Percentiles rank a stretch among this genome's conserved stretches.
Evolutionary conservation across 108 stramenopile genomes (phyloP).

Genomic region (Aurantiochytrium sp.): DNA sequence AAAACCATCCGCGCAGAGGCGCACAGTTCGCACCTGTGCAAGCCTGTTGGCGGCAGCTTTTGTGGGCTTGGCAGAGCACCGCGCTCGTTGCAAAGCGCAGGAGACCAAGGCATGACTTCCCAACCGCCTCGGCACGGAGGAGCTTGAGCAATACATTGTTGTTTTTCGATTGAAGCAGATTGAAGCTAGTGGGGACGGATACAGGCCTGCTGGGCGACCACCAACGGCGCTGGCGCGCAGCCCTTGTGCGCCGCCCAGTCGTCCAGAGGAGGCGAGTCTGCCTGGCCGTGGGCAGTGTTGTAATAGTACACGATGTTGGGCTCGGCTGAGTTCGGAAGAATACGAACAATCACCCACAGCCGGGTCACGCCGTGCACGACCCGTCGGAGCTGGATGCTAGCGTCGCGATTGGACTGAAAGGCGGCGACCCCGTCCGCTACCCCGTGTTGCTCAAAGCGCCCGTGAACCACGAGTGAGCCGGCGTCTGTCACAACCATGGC

Average conservation of each 20-base stretch:
- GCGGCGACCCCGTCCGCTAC: background rate
- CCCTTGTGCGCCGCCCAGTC: background rate
- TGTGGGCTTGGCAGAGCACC: too few species aligned
- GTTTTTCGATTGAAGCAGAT: too few species aligned
- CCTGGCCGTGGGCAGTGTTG: background rate
- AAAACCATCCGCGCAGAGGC: too few species aligned
- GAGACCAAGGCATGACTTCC: too few species aligned
- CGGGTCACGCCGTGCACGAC: background rate
- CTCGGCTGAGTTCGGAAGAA: background rate
- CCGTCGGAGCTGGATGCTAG: background rate
- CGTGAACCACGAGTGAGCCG: background rate
- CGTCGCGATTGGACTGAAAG: background rate
- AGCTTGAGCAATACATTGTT: too few species aligned
- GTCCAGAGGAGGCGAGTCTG: background rate
- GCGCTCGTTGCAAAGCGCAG: too few species aligned
- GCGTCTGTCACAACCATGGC: background rate
- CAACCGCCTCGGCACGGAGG: too few species aligned
- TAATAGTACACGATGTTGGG: conserved; percentile 14
- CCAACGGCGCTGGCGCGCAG: background rate
- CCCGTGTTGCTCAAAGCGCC: background rate
- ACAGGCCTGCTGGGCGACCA: background rate
- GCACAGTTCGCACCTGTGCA: too few species aligned
- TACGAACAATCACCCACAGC: conserved; percentile 16
- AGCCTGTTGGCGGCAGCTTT: too few species aligned
- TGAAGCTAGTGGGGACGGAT: background rate